Base-by-base conservation (phyloP, 352 stramenopile genomes). In the Globisporangium nagaii region DNA sequence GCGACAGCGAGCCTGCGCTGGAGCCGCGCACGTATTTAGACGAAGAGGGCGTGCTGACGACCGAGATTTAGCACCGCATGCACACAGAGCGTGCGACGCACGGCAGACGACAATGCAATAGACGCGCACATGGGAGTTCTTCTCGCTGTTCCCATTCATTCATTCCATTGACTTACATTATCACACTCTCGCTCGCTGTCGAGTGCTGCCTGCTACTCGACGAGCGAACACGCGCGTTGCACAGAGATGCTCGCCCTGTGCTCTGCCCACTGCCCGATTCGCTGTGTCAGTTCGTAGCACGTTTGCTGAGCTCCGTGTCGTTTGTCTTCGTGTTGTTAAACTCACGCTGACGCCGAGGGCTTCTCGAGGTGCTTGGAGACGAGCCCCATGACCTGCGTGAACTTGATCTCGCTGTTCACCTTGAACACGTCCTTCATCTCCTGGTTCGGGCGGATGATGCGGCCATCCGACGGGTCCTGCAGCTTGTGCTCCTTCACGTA, bases 401-500 rank as follows among this genome's bases (percentile, higher is more conserved):
- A 84, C 53, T 79, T 66, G 57, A 91, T 91, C 47, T 83, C 51
- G 50, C 61, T 52, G 42, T 86, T 55, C 44, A 88, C 71, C 25
- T 70, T 32, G 63, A 91, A 88, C 20, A 86, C 66, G 25, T 85
- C 58, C 42, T 74, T 82, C 68, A 91, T 76, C 56, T 86, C 57
- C 39, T 75, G 45, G 59, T 91, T 88, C 28, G 79, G 70, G 58
- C 63, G 78, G 52, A 91, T 86, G 28, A 85, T 54, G n/a, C 81
- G 76, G 20, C 81, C 81, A 40, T 91, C 59, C 4, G 67, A 63
- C n/a, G 75, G 74, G 25, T 91, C 76, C 58, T 91, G 81, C 35
- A 91, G 75, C 47, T 89, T 64, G 55, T 91, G 76, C 55, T 79
- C 44, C 60, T 91, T 91, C 45, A 85, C 81, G 27, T 91, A 91